Percentiles rank a stretch among this genome's conserved stretches.
These are phyloP conservation scores for Stromatinia cepivora DNA, from an alignment of 2,329 filamentous ascomycete species.

Conservation along the genomic window DNA sequence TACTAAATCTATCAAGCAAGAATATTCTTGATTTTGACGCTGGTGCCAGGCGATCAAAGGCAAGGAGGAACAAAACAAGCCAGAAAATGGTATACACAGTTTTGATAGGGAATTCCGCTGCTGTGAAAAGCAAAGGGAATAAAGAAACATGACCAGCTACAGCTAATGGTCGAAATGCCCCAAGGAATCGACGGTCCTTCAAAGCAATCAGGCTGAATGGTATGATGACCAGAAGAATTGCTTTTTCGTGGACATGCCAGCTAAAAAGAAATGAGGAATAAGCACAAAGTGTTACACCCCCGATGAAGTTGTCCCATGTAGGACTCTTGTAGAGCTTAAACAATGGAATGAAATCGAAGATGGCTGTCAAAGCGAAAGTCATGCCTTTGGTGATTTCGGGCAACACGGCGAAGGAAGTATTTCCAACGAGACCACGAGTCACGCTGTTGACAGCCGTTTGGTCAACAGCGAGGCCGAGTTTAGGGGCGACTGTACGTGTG, in stretches of 20 bases:
- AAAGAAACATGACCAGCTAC: constrained; percentile 94
- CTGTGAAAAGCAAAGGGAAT: constrained; percentile 90
- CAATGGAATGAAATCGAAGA: constrained; percentile 78
- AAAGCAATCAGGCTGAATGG: constrained; percentile 92
- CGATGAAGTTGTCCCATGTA: constrained; percentile 86
- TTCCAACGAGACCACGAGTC: constrained; percentile 88
- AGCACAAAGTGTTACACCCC: constrained; percentile 85
- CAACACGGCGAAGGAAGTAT: constrained; percentile 90
- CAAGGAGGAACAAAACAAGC: constrained; percentile 81
- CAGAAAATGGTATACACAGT: constrained; percentile 90
- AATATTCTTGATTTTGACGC: constrained; percentile 83
- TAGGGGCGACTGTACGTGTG: constrained; percentile 68
- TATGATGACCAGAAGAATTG: constrained; percentile 88
- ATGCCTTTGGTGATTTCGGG: constrained; percentile 78
- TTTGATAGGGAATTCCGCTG: constrained; percentile 91
- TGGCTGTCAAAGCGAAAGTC: constrained; percentile 80
- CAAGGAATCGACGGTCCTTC: constrained; percentile 83
- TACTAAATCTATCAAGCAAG: constrained; percentile 84
- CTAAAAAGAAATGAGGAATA: constrained; percentile 97
- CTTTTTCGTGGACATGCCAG: constrained; percentile 99
- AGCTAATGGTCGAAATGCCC: constrained; percentile 86
- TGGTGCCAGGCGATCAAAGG: constrained; percentile 84
- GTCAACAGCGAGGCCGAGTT: constrained; percentile 72
- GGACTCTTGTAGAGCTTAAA: constrained; percentile 78
- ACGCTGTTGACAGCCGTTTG: constrained; percentile 78